Conservation (phyloP, 208 protist genomes). For the Trypanosoma lewisi region DNA sequence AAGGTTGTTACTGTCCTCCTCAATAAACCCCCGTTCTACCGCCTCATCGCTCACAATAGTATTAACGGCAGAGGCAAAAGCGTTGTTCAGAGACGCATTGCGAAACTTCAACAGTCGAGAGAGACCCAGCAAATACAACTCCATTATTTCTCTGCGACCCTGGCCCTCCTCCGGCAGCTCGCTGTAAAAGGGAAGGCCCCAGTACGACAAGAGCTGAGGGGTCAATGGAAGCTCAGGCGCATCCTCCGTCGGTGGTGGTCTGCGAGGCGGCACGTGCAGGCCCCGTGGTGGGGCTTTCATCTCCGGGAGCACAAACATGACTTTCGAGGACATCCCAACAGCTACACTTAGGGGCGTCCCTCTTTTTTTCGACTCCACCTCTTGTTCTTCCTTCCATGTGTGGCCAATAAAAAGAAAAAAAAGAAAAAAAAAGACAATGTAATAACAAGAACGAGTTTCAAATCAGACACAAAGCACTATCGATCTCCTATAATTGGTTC, state of each 20-base stretch:
- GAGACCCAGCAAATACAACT: slow-evolving; percentile 41
- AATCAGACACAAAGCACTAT: no score
- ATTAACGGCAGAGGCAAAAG: slow-evolving; percentile 6
- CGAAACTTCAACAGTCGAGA: slow-evolving; percentile 18
- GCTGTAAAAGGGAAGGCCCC: slow-evolving; percentile 28
- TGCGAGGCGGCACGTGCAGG: neutral
- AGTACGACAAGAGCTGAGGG: slow-evolving; percentile 6
- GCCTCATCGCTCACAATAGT: slow-evolving; percentile 36
- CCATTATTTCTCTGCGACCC: slow-evolving; percentile 39
- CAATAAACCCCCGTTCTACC: slow-evolving; percentile 58
- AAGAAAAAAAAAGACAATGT: no score
- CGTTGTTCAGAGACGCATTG: slow-evolving; percentile 14
- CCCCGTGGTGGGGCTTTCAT: slow-evolving; percentile 3
- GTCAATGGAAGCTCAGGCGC: neutral
- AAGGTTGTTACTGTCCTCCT: slow-evolving; percentile 33
- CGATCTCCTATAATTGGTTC: no score
- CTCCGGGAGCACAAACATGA: slow-evolving; percentile 21
- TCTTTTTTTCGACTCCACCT: neutral
- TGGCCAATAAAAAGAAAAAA: no score
- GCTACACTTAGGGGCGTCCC: neutral
- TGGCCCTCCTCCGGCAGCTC: slow-evolving; percentile 25
- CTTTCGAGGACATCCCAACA: neutral
- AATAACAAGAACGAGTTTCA: no score
- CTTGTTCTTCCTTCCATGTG: no score
- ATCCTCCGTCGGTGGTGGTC: neutral